Conservation (phyloP, 768 basidiomycete species). For the Serpula lacrymans region DNA sequence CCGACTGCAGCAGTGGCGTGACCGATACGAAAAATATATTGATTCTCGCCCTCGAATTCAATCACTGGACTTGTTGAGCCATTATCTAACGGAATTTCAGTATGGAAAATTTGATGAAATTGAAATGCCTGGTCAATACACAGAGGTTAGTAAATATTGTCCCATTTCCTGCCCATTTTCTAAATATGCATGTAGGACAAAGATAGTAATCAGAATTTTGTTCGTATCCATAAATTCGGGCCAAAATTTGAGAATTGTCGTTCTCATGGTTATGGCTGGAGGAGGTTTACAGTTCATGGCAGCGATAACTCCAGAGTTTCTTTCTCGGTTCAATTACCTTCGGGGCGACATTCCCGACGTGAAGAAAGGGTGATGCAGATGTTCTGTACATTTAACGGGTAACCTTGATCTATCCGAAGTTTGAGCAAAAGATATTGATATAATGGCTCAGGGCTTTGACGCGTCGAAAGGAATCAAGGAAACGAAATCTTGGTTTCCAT, state of each 20-base stretch:
- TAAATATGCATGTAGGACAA: constrained; percentile 62
- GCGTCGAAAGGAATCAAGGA: constrained; percentile 89
- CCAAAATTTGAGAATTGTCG: constrained; percentile 90
- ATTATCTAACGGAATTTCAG: constrained; percentile 96
- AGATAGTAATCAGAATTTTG: constrained; percentile 88
- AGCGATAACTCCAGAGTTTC: constrained; percentile 86
- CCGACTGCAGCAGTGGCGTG: constrained; percentile 89
- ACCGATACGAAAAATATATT: constrained; percentile 80
- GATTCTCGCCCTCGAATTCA: constrained; percentile 83
- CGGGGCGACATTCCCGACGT: constrained; percentile 78
- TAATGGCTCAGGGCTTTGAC: constrained; percentile 58
- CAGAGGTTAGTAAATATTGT: constrained; percentile 81
- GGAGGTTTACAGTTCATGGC: constrained; percentile 87
- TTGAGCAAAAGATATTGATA: constrained; percentile 3
- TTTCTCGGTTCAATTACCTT: constrained; percentile 89
- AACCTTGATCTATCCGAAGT: constrained; percentile 15
- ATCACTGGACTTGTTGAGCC: constrained; percentile 81
- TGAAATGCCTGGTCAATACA: constrained; percentile 98
- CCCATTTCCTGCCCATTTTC: constrained; percentile 3
- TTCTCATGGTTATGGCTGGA: constrained; percentile 82
- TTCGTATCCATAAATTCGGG: constrained; percentile 86
- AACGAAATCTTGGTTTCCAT: constrained; percentile 89
- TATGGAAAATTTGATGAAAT: constrained; percentile 97
- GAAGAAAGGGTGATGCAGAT: constrained; percentile 92
- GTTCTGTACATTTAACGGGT: constrained; percentile 95